Evolutionary conservation across 176 grass and related monocot genomes (phyloP).

Genomic region (Carex kokanica): DNA sequence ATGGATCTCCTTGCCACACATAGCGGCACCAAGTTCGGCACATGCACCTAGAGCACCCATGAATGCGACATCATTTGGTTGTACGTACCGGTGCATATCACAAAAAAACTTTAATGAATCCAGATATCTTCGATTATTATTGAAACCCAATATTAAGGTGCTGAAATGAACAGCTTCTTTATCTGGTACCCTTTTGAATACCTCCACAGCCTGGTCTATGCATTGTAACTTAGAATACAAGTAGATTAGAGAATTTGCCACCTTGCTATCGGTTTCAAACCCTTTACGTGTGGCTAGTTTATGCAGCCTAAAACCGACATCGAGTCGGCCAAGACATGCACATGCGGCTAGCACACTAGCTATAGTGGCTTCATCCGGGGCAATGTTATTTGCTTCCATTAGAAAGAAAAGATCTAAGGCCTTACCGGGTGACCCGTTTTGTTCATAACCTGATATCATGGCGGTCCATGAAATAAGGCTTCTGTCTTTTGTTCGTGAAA

Average conservation of each 20-base stretch:
- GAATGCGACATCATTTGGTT: conserved; percentile 74
- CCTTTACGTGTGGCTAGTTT: conserved; percentile 50
- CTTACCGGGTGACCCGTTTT: conserved; percentile 64
- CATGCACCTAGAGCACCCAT: conserved; percentile 73
- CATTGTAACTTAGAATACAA: conserved; percentile 81
- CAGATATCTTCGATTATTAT: conserved; percentile 68
- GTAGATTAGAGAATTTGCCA: conserved; percentile 64
- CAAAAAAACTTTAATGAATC: conserved; percentile 83
- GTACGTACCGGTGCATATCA: conserved; percentile 67
- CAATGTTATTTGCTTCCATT: conserved; percentile 62
- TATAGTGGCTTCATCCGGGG: conserved; percentile 63
- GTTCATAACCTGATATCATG: conserved; percentile 93
- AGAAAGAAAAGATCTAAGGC: conserved; percentile 73
- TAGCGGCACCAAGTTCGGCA: conserved; percentile 60
- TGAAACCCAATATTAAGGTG: conserved; percentile 77
- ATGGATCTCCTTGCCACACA: conserved; percentile 85
- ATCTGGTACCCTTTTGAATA: conserved; percentile 69
- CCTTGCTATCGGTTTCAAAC: conserved; percentile 40
- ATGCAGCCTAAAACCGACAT: conserved; percentile 72
- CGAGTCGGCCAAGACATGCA: conserved; percentile 55
- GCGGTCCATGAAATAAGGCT: conserved; percentile 83
- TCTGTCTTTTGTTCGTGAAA: conserved; percentile 57
- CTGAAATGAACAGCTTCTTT: conserved; percentile 85
- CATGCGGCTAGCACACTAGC: conserved; percentile 71
- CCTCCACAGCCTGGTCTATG: conserved; percentile 77